Conservation (phyloP, 2,329 filamentous ascomycete species). For the Lachnellula cervina region DNA sequence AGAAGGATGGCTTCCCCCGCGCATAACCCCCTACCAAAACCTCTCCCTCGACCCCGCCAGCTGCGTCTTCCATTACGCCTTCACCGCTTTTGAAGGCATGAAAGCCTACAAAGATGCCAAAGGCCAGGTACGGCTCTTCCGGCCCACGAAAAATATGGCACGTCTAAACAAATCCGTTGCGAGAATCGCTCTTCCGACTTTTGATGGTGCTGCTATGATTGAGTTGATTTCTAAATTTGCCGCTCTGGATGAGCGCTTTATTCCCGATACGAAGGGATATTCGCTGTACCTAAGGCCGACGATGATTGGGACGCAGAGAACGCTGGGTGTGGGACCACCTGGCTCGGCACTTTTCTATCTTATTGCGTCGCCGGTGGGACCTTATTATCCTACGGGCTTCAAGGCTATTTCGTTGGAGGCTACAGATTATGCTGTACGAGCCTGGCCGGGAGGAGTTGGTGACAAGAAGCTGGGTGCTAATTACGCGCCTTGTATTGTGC, state of each 20-base stretch:
- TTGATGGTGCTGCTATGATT: constrained; percentile 68
- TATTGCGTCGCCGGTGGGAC: constrained; percentile 93
- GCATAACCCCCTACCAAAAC: constrained; percentile 92
- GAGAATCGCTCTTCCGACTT: constrained; percentile 88
- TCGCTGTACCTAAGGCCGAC: constrained; percentile 93
- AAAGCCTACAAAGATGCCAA: constrained; percentile 92
- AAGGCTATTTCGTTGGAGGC: constrained; percentile 95
- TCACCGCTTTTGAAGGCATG: constrained; percentile 98
- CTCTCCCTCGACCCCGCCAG: constrained; percentile 93
- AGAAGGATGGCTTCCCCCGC: constrained; percentile 67
- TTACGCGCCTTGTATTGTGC: constrained; percentile 98
- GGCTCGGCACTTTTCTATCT: constrained; percentile 88
- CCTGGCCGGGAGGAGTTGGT: constrained; percentile 95
- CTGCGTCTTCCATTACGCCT: constrained; percentile 98
- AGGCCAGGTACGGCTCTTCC: constrained; percentile 79
- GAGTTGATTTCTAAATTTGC: constrained; percentile 77
- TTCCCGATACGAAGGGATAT: constrained; percentile 81
- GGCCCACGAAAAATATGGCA: constrained; percentile 93
- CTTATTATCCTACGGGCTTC: constrained; percentile 98
- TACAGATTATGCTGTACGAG: constrained; percentile 92
- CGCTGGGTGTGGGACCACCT: constrained; percentile 87
- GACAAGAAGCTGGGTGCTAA: constrained; percentile 99
- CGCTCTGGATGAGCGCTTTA: constrained; percentile 81
- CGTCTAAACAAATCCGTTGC: constrained; percentile 87
- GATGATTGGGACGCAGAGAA: constrained; percentile 94